Conservation (phyloP, 116 monocot species). For the Phalaenopsis hybrid region DNA sequence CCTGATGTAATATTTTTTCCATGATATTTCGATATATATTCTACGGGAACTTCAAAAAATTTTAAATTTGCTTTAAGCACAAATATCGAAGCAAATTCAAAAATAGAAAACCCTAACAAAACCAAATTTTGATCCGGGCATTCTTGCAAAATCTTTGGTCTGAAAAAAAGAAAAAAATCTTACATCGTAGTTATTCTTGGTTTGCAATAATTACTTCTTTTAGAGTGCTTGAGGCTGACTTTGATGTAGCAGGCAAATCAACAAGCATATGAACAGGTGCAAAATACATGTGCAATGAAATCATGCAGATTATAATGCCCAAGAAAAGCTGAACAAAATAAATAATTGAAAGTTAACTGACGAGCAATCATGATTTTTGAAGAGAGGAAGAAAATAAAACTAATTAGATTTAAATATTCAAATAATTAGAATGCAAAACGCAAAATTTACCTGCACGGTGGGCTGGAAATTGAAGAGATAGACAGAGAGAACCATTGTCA, state of each 20-base stretch:
- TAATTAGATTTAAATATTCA: background rate
- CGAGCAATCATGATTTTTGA: background rate
- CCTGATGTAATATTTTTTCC: too few species aligned
- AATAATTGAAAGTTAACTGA: background rate
- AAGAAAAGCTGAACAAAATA: constrained; percentile 67
- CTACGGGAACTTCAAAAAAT: too few species aligned
- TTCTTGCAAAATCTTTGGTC: too few species aligned
- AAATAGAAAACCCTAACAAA: too few species aligned
- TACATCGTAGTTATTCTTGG: constrained; percentile 36
- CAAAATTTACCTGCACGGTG: constrained; percentile 65
- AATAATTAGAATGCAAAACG: background rate
- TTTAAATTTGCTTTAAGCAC: too few species aligned
- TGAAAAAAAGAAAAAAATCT: background rate
- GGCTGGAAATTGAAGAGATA: constrained; percentile 81
- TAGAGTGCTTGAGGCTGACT: constrained; percentile 18
- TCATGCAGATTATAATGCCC: constrained; percentile 95
- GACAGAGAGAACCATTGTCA: constrained; percentile 82
- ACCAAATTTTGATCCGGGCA: too few species aligned
- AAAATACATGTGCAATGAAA: constrained; percentile 98
- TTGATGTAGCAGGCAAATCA: constrained; percentile 53
- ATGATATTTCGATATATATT: too few species aligned
- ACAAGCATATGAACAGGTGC: constrained; percentile 72
- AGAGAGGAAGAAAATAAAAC: background rate
- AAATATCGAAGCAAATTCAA: too few species aligned
- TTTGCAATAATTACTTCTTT: constrained; percentile 36